Evolutionary conservation across 306 rosid genomes (phyloP).

Genomic region (Prunus dulcis): DNA sequence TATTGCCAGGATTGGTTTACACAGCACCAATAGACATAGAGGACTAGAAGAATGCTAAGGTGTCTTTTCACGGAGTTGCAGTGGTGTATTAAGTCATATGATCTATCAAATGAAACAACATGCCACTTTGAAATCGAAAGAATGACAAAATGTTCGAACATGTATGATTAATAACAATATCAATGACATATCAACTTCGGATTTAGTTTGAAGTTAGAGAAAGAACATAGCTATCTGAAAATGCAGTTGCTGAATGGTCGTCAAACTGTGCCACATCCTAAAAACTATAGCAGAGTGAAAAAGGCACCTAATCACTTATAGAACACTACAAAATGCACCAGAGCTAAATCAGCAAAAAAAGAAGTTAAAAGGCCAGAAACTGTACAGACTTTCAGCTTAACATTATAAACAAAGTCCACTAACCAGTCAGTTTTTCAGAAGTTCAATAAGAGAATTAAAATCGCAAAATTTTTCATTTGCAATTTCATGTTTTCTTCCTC

Average conservation of each 20-base stretch:
- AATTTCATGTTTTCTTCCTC: background rate
- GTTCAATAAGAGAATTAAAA: background rate
- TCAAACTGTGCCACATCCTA: background rate
- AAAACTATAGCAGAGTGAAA: background rate
- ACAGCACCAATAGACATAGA: background rate
- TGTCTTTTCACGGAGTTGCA: background rate
- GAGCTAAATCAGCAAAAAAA: background rate
- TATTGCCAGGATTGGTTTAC: background rate
- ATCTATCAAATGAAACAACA: background rate
- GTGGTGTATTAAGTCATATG: background rate
- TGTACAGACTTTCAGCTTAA: background rate
- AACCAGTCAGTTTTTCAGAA: constrained; percentile 1
- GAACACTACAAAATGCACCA: background rate
- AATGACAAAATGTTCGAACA: background rate
- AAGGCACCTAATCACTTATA: background rate
- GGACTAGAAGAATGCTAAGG: too few species aligned
- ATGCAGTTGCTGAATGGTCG: background rate
- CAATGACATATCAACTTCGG: background rate
- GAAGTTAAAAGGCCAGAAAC: background rate
- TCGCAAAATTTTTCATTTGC: background rate
- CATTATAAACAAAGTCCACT: background rate
- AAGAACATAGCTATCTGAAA: background rate
- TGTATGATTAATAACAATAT: background rate
- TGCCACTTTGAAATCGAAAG: background rate
- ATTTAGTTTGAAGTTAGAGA: background rate